Percentiles rank a stretch among this genome's conserved stretches.
These are phyloP conservation scores for Irpex sp. DNA, from an alignment of 1,284 basidiomycete species.

Conservation along the genomic window DNA sequence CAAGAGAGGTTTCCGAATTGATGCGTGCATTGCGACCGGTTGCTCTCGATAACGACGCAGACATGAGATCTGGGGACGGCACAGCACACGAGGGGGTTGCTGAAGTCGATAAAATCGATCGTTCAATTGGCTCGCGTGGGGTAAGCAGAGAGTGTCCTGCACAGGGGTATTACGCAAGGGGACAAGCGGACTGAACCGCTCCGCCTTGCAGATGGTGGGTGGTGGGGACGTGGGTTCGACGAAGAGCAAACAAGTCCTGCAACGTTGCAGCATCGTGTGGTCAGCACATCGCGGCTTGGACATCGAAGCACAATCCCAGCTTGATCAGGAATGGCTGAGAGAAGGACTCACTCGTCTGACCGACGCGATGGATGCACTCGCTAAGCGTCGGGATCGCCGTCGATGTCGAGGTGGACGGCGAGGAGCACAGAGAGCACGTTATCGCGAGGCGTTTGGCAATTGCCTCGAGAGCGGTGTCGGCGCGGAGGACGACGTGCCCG, in stretches of 20 bases:
- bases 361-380: not conserved
- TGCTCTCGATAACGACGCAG: not conserved
- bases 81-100: not conserved
- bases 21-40: not conserved
- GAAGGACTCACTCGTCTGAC: conserved; percentile 5
- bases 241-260: conserved; percentile 1
- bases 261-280: not conserved
- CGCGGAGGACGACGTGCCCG: conserved; percentile 17
- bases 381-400: conserved; percentile 8
- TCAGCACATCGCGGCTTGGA: not conserved
- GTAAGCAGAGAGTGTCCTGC: not conserved
- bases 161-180: not conserved
- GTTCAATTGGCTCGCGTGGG: not conserved
- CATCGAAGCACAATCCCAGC: conserved; percentile 2
- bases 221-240: not conserved
- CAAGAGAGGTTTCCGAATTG: not conserved
- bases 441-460: conserved; percentile 11
- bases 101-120: conserved; percentile 1
- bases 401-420: conserved; percentile 7
- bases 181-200: conserved; percentile 2
- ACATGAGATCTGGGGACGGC: not conserved
- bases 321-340: not conserved
- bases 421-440: conserved; percentile 11
- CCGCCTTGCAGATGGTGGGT: not conserved
- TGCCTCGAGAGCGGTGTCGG: conserved; percentile 12